A percentile compares a stretch with the other conserved stretches of the same genome.
Evolutionary conservation across 2,329 filamentous ascomycete genomes (phyloP).

Genomic region (Leptographium lundbergii): DNA sequence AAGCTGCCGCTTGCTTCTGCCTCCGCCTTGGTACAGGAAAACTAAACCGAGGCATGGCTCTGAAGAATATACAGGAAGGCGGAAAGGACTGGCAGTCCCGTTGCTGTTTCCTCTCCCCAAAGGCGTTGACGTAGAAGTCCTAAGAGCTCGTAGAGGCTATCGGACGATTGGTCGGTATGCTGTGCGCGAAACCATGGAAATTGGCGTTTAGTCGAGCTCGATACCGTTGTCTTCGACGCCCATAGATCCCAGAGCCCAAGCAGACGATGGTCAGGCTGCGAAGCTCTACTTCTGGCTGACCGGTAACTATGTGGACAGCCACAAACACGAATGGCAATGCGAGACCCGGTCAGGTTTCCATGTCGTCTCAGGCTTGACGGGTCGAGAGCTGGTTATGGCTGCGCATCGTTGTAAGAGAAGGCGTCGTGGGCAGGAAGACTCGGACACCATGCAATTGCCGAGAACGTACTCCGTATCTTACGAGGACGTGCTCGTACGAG

Average conservation of each 20-base stretch:
- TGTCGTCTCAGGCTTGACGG: not conserved
- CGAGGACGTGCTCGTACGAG: not conserved
- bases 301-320: not conserved
- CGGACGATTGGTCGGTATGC: not conserved
- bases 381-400: not conserved
- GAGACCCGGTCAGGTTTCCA: not conserved
- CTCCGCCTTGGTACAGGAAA: conserved; percentile 36
- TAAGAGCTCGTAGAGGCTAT: not conserved
- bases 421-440: not conserved
- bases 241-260: not conserved
- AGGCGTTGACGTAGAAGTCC: not conserved
- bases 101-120: not conserved
- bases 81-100: not conserved
- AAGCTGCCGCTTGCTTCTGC: conserved; percentile 24
- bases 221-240: not conserved
- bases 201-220: not conserved
- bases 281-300: not conserved
- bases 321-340: not conserved
- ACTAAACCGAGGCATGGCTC: conserved; percentile 27
- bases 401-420: not conserved
- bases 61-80: not conserved
- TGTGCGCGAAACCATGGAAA: not conserved
- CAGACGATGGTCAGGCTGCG: not conserved
- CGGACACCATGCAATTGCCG: not conserved
- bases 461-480: not conserved